Evolutionary conservation across 176 grass and related monocot genomes (phyloP).

Genomic region (Oryza rufipogon): DNA sequence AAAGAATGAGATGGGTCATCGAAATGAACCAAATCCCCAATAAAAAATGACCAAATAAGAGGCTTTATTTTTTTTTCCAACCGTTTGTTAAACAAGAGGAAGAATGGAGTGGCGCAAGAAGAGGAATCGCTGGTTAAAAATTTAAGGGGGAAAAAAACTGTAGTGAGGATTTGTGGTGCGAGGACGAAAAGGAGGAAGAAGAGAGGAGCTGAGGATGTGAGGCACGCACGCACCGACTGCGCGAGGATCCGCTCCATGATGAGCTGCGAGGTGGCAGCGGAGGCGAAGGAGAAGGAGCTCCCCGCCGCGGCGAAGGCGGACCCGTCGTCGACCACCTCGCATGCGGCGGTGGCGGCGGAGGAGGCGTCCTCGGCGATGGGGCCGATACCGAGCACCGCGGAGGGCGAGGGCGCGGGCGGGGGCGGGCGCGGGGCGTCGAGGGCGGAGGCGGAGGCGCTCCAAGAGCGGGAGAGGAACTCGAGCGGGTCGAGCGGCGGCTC

Average conservation of each 20-base stretch:
- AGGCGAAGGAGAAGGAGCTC: conserved; percentile 96
- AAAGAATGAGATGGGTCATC: background rate
- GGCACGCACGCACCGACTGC: conserved; percentile 62
- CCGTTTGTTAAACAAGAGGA: background rate
- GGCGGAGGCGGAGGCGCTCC: conserved; percentile 79
- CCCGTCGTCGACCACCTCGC: conserved; percentile 61
- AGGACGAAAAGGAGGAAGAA: background rate
- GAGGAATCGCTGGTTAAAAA: background rate
- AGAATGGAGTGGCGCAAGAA: background rate
- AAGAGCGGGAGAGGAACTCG: conserved; percentile 91
- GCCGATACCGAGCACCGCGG: conserved; percentile 21
- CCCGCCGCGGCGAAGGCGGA: conserved; percentile 33
- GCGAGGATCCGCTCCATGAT: conserved; percentile 99
- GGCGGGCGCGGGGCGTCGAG: conserved; percentile 50
- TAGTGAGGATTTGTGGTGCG: no score
- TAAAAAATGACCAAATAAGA: conserved; percentile 48
- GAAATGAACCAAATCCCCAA: conserved; percentile 26
- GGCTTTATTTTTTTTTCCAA: background rate
- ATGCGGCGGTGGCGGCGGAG: conserved; percentile 3
- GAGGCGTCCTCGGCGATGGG: conserved; percentile 70
- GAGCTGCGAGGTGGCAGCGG: conserved; percentile 91
- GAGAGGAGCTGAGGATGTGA: background rate
- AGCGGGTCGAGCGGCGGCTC: conserved; percentile 70
- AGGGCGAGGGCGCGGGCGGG: background rate
- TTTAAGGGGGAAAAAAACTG: background rate